Evolutionary conservation across 768 basidiomycete species (phyloP).

Genomic region (Leccinum olivaceopallidum): DNA sequence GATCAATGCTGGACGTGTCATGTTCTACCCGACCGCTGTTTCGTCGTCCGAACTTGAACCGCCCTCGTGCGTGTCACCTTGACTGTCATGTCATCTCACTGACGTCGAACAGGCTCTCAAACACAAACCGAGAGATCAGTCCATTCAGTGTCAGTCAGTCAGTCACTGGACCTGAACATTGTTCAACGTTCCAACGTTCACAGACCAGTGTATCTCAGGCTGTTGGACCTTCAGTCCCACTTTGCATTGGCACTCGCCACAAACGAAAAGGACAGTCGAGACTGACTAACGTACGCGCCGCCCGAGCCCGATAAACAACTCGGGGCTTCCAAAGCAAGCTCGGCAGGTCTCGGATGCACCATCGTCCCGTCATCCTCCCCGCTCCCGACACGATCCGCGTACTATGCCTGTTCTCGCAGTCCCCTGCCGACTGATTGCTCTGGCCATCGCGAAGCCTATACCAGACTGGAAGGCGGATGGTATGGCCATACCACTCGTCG

Average conservation of each 20-base stretch:
- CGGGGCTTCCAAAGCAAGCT: constrained; percentile 15
- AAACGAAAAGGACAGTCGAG: not conserved
- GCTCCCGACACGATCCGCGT: constrained; percentile 16
- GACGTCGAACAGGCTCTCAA: constrained; percentile 23
- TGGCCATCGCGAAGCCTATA: no score
- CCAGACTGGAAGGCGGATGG: no score
- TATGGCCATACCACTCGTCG: no score
- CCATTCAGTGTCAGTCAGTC: constrained; percentile 19
- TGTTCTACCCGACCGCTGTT: no score
- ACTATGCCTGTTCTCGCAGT: constrained; percentile 18
- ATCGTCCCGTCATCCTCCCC: constrained; percentile 12
- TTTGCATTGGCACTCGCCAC: constrained; percentile 16
- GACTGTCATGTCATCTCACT: no score
- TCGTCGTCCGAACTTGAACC: no score
- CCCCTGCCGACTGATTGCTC: no score
- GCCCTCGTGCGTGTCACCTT: no score
- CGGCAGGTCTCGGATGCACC: constrained; percentile 21
- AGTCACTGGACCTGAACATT: not conserved
- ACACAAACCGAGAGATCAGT: constrained; percentile 28
- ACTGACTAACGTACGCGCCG: constrained; percentile 27
- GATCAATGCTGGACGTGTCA: constrained; percentile 53
- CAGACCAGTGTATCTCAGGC: constrained; percentile 16
- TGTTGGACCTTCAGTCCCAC: constrained; percentile 27
- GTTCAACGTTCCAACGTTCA: not conserved
- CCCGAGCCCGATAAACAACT: constrained; percentile 31